These are phyloP conservation scores for Parafenestella ontariensis DNA, from an alignment of 2,329 filamentous ascomycete species.

Conservation along the genomic window DNA sequence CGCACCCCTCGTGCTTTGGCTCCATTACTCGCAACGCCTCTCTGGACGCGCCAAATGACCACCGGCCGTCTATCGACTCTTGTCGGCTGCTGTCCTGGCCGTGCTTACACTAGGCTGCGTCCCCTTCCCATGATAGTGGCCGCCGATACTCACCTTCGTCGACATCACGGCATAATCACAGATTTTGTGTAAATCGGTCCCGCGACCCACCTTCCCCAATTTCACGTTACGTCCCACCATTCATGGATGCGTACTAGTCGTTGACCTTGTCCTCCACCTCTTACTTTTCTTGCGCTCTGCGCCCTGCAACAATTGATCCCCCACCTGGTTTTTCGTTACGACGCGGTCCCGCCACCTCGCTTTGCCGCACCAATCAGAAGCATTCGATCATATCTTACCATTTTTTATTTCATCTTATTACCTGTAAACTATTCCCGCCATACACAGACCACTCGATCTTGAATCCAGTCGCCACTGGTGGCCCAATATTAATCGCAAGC, in stretches of 20 bases:
- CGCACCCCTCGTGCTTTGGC: constrained; percentile 15
- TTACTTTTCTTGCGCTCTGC: constrained; percentile 50
- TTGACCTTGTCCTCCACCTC: constrained; percentile 25
- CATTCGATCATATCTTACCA: constrained; percentile 20
- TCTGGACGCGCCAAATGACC: constrained; percentile 40
- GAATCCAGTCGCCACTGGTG: constrained; percentile 26
- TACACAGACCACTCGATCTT: constrained; percentile 13
- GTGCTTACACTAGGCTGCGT: constrained; percentile 31
- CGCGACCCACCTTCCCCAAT: constrained; percentile 34
- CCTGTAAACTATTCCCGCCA: constrained; percentile 32
- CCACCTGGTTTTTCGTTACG: constrained; percentile 40
- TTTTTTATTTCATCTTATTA: constrained; percentile 40
- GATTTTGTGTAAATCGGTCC: constrained; percentile 30
- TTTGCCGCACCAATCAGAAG: constrained; percentile 35
- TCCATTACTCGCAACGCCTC: constrained; percentile 24
- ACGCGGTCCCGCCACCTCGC: constrained; percentile 32
- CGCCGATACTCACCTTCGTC: constrained; percentile 23
- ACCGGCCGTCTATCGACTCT: constrained; percentile 30
- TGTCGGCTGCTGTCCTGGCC: constrained; percentile 37
- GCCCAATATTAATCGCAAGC: constrained; percentile 55
- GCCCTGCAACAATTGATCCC: constrained; percentile 50
- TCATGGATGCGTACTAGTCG: constrained; percentile 41
- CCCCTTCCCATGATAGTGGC: constrained; percentile 29
- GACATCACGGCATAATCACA: constrained; percentile 33
- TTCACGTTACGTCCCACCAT: constrained; percentile 26